A percentile compares a stretch with the other conserved stretches of the same genome.
phyloP scores from a whole-genome alignment of 176 grass and related monocot species.

The Ampelocalamus luodianensis region DNA sequence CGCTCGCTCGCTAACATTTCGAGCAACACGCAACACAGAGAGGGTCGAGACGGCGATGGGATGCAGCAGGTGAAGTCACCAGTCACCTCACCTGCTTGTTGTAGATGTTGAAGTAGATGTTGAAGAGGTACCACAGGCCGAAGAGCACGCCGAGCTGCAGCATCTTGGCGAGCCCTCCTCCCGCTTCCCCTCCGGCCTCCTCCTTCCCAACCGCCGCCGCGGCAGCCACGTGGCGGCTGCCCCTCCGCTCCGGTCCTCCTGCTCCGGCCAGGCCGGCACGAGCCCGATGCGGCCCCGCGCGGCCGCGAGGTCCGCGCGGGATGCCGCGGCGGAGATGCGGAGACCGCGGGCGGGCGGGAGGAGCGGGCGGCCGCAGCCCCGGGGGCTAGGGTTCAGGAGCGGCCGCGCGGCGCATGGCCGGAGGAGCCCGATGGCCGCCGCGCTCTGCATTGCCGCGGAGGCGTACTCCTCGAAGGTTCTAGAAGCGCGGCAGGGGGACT shows the following conservation, averaged over 20 bases:
- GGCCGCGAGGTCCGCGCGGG: not conserved
- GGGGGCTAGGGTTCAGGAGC: conserved; percentile 17
- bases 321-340: conserved; percentile 8
- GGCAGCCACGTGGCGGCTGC: conserved; percentile 3
- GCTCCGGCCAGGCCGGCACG: conserved; percentile 40
- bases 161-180: conserved; percentile 40
- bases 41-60: not conserved
- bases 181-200: conserved; percentile 7
- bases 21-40: not conserved
- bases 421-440: conserved; percentile 50
- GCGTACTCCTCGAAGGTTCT: not conserved
- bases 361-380: not conserved
- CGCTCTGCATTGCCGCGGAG: conserved; percentile 48
- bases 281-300: conserved; percentile 38
- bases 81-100: conserved; percentile 69
- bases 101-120: conserved; percentile 96
- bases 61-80: not conserved
- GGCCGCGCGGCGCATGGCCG: conserved; percentile 47
- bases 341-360: conserved; percentile 12
- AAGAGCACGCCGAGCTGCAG: conserved; percentile 73
- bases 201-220: not conserved
- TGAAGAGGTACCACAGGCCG: conserved; percentile 83
- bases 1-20: not conserved
- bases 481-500: not conserved
- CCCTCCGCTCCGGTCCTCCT: not conserved